Base-by-base conservation (phyloP, 805 yeast genomes). In the Candida khao-thaluensis region DNA sequence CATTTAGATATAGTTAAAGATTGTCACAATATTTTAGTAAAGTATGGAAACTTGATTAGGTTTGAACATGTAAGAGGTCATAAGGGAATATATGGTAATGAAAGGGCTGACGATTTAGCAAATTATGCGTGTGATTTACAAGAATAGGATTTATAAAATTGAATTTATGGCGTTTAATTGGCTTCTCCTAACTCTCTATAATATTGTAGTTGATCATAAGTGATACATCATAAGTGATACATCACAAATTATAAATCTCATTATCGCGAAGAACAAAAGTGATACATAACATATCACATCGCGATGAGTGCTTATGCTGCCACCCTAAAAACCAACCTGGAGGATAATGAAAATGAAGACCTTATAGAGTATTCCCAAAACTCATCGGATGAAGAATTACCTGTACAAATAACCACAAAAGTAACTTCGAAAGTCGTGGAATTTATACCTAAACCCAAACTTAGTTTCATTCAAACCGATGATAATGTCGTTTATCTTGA, bases 11-110 rank as follows among this genome's bases (percentile, higher is more conserved):
- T 82, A 11, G 72, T 84, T 18, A 49, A 66, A 40, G 45, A 47
- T 1, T 44, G 57, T 60, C 15, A 45, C 64, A 29, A 23, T 2
- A 23, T 41, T 50, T 0, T 37, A n/a, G 44, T 0, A 5, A 14
- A 15, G 7, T 14, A n/a, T 21, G 11, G 3, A 17, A 11, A 14
- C 5, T 40, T 58, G 1, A 62, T 86, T 17, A 53, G 59, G 3
- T 54, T 88, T 21, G 57, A 54, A 4, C 79, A 91, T 66, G 91
- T 87, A 5, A 68, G 64, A 41, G 96, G 91, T 0, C 96, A 90
- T 56, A 59, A 69, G 14, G 90, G 86, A 1, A 60, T 64, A 25
- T 57, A 51, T 8, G 96, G 96, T 0, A 89, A 89, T 53, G 88
- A 80, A 44, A 66, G 55, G 52, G 96, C 96, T 0, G 96, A 89